phyloP scores from a whole-genome alignment of 1,284 basidiomycete species.

The Trichosporon sp. region DNA sequence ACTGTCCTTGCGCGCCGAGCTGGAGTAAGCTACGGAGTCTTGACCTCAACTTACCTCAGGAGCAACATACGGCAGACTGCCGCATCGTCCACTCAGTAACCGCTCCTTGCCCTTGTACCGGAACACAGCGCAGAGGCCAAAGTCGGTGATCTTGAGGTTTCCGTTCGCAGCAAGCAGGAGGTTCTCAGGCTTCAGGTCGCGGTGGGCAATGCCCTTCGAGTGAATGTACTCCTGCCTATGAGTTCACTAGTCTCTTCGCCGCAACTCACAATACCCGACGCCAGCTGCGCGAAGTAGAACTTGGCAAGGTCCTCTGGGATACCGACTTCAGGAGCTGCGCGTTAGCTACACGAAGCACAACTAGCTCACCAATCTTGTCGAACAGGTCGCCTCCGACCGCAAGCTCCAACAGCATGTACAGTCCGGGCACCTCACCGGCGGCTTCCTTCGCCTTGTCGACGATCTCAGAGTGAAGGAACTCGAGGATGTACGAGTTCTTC shows the following conservation, averaged over 20 bases:
- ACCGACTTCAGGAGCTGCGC: slow-evolving; percentile 78
- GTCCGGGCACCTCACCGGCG: slow-evolving; percentile 64
- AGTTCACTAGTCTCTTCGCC: neutral
- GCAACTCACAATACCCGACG: slow-evolving; percentile 65
- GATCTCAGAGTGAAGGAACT: slow-evolving; percentile 76
- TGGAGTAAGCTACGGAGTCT: slow-evolving; percentile 27
- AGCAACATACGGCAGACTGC: slow-evolving; percentile 92
- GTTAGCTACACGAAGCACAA: neutral
- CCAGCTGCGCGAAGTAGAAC: slow-evolving; percentile 86
- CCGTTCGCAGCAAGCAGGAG: slow-evolving; percentile 76
- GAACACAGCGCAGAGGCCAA: slow-evolving; percentile 90
- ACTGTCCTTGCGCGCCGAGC: slow-evolving; percentile 45
- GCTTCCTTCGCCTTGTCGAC: slow-evolving; percentile 68
- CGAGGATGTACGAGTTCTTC: slow-evolving; percentile 79
- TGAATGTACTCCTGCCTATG: slow-evolving; percentile 74
- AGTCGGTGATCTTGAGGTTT: slow-evolving; percentile 88
- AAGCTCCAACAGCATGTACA: slow-evolving; percentile 91
- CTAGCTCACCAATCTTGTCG: slow-evolving; percentile 84
- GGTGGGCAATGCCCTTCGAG: slow-evolving; percentile 85
- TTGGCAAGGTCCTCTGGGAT: slow-evolving; percentile 86
- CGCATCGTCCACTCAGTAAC: slow-evolving; percentile 79
- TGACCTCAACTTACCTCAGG: slow-evolving; percentile 69
- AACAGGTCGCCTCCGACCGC: slow-evolving; percentile 94
- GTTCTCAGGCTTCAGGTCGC: slow-evolving; percentile 97
- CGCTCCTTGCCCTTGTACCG: slow-evolving; percentile 82